Conservation (phyloP, 2,329 filamentous ascomycete species). For the Ascomycota sp. region DNA sequence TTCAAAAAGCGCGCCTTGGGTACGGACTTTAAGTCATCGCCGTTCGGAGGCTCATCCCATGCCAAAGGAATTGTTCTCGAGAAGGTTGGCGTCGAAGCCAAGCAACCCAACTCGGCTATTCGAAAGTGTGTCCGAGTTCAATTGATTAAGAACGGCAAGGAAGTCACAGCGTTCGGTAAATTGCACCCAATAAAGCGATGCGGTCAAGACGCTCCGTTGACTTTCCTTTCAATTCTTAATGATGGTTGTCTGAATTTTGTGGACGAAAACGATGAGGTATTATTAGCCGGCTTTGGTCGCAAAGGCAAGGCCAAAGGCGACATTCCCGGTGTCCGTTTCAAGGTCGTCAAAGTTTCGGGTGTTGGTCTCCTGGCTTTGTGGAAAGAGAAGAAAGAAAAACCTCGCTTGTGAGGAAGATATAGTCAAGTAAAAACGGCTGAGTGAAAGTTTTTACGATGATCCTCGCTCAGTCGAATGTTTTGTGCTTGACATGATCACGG, state of each 20-base stretch:
- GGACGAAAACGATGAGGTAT: constrained; percentile 99
- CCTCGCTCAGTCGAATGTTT: no score
- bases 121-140: constrained; percentile 99
- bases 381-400: constrained; percentile 98
- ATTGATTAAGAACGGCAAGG: constrained; percentile 99
- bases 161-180: constrained; percentile 99
- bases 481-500: no score
- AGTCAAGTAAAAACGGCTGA: no score
- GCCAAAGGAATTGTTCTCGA: constrained; percentile 99
- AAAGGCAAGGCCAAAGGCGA: constrained; percentile 99
- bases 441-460: no score
- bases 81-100: constrained; percentile 99
- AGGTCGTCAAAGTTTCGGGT: constrained; percentile 99
- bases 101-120: constrained; percentile 99
- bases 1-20: constrained; percentile 99
- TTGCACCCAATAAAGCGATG: constrained; percentile 1
- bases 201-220: constrained; percentile 4
- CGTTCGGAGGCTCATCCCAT: constrained; percentile 98
- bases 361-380: constrained; percentile 86
- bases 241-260: constrained; percentile 99
- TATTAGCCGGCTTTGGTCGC: constrained; percentile 98
- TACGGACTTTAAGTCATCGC: constrained; percentile 98
- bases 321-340: constrained; percentile 99
- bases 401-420: constrained; percentile 45
- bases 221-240: constrained; percentile 57